Base-by-base conservation (phyloP, 768 basidiomycete species). In the Tulasnella sp. region DNA sequence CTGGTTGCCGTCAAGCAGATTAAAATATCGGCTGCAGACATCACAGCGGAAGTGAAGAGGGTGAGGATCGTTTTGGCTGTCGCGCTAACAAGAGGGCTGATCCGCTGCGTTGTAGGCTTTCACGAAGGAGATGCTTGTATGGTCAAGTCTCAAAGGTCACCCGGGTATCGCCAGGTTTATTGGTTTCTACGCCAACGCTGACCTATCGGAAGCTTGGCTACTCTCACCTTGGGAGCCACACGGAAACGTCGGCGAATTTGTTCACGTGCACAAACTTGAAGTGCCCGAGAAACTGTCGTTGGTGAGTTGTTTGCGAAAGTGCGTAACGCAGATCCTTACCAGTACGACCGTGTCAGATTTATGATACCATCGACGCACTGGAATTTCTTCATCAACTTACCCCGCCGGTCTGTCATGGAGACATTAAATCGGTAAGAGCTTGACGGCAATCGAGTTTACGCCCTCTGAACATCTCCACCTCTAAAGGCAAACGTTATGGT, bases 401-500 rank as follows among this genome's bases (percentile, higher is more conserved):
- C 24, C 54, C 54, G 3, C 54, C 54, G 54, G 24, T 54, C 6
- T 54, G 54, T 12, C 54, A 54, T n/a, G 24, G 54, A n/a, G 54
- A n/a, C 24, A 12, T 54, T 14, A 54, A 54, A 54, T 54, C 54
- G 37, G 37, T 37, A 2, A 24, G 54, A 2, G 54, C 64, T 37
- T 2, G 18, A 37, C 37, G 6, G n/a, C n/a, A n/a, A n/a, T n/a
- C n/a, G n/a, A n/a, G n/a, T n/a, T n/a, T n/a, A n/a, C n/a, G n/a
- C 14, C n/a, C 34, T 4, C 31, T 3, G 14, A 69, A 14, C 16
- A 1, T 1, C 64, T 6, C 34, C 34, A 5, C 31, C 34, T 8
- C 5, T 69, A 14, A 31, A 77, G 76, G 76, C 50, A 16, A 77
- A 77, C 58, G 76, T 77, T 14, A 7, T 77, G n/a, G 22, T 77